phyloP scores from a whole-genome alignment of 2,329 filamentous ascomycete genomes.

The Tolypocladium tropicale region DNA sequence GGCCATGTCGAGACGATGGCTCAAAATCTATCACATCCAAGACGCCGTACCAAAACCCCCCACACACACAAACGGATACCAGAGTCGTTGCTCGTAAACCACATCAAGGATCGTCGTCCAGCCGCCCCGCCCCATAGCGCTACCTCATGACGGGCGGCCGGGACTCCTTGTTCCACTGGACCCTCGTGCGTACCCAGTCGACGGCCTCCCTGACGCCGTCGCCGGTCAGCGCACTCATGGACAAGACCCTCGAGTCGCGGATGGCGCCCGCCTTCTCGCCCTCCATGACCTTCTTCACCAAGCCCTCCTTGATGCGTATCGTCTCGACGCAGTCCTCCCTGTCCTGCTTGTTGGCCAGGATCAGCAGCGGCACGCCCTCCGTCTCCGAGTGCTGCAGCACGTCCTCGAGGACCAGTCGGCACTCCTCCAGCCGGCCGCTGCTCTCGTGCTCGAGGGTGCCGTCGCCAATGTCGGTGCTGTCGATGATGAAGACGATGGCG shows the following conservation, averaged over 20 bases:
- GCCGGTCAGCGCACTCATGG: constrained; percentile 80
- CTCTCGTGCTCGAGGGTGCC: constrained; percentile 49
- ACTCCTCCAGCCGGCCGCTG: constrained; percentile 69
- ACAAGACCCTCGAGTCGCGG: constrained; percentile 81
- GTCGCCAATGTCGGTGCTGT: constrained; percentile 87
- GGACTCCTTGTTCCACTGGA: constrained; percentile 94
- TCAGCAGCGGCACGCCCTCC: constrained; percentile 81
- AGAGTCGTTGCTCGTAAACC: constrained; percentile 4
- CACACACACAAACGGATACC: neutral
- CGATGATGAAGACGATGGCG: constrained; percentile 95
- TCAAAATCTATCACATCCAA: constrained; percentile 4
- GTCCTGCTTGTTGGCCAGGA: constrained; percentile 96
- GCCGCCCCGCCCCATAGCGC: constrained; percentile 11
- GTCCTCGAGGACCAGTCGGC: constrained; percentile 77
- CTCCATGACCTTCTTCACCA: constrained; percentile 93
- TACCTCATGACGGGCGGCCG: constrained; percentile 88
- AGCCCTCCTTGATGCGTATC: constrained; percentile 90
- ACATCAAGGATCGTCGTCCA: neutral
- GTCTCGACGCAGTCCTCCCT: constrained; percentile 96
- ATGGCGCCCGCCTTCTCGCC: constrained; percentile 80
- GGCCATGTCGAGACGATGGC: neutral
- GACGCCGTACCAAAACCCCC: constrained; percentile 4
- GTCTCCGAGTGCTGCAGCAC: constrained; percentile 82
- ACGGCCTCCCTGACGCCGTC: constrained; percentile 87
- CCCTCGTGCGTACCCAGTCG: constrained; percentile 88